phyloP scores from a whole-genome alignment of 73 alveolate species.

The Effrenium voratum region DNA sequence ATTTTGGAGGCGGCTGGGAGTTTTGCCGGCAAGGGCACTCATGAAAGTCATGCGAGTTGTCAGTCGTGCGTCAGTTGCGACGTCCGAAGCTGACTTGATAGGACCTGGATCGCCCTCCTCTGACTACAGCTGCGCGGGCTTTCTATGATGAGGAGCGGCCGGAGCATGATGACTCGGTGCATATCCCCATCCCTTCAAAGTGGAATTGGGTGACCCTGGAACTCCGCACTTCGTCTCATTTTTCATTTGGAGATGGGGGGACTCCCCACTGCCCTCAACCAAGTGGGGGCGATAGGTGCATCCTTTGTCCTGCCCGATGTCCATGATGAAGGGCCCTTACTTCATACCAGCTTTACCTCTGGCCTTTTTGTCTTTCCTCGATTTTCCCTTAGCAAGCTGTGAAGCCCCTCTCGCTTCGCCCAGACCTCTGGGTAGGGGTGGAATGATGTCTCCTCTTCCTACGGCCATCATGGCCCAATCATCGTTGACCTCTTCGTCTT shows the following conservation, averaged over 20 bases:
- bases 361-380: background rate
- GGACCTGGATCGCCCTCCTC: conserved; percentile 51
- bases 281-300: too few relatives aligned
- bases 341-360: background rate
- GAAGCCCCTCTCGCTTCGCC: background rate
- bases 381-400: background rate
- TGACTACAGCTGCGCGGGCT: background rate
- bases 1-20: background rate
- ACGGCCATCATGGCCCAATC: too few relatives aligned
- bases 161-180: background rate
- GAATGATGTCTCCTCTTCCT: too few relatives aligned
- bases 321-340: background rate
- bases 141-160: background rate
- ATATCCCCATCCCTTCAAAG: too few relatives aligned
- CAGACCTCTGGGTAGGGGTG: background rate
- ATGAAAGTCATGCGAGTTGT: background rate
- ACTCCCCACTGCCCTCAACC: too few relatives aligned
- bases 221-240: background rate
- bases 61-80: background rate
- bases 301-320: background rate
- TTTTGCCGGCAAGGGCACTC: background rate
- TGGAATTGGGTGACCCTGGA: background rate
- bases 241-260: background rate
- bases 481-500: too few relatives aligned
- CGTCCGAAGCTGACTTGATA: background rate